A percentile compares a stretch with the other conserved stretches of the same genome.
These are phyloP conservation scores for Akanthomyces dipterigenus DNA, from an alignment of 2,329 filamentous ascomycete species.

Conservation along the genomic window DNA sequence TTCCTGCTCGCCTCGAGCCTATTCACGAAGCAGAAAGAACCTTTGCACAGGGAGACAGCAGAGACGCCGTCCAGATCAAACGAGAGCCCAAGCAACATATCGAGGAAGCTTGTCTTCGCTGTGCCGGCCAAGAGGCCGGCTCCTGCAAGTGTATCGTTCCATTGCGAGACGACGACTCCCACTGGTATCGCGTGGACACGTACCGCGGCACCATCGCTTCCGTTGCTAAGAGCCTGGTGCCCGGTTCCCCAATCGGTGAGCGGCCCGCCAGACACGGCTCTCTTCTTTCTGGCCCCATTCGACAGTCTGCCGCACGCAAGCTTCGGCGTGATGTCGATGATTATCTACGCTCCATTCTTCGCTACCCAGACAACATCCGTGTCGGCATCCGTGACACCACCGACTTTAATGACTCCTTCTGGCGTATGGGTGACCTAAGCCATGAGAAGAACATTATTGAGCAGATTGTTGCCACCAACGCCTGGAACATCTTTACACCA, in stretches of 20 bases:
- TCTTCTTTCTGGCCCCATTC: not conserved
- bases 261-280: not conserved
- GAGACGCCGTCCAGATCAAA: not conserved
- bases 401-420: slow-evolving; percentile 9
- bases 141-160: slow-evolving; percentile 2
- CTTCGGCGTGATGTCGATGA: slow-evolving; percentile 6
- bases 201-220: slow-evolving; percentile 8
- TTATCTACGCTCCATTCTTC: not conserved
- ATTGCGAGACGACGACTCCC: slow-evolving; percentile 4
- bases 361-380: slow-evolving; percentile 4
- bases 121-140: not conserved
- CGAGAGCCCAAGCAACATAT: not conserved
- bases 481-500: slow-evolving; percentile 5
- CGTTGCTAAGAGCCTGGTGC: slow-evolving; percentile 6
- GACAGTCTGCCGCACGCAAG: not conserved
- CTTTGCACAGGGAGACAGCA: not conserved
- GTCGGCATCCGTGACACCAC: slow-evolving; percentile 4
- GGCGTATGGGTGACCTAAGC: slow-evolving; percentile 8
- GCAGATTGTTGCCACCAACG: slow-evolving; percentile 1
- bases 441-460: slow-evolving; percentile 5
- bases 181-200: slow-evolving; percentile 7
- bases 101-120: not conserved
- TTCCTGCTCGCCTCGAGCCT: not conserved
- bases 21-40: not conserved
- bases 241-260: slow-evolving; percentile 1